Conservation (phyloP, 2,329 filamentous ascomycete genomes). For the Aspergillus calidoustus region DNA sequence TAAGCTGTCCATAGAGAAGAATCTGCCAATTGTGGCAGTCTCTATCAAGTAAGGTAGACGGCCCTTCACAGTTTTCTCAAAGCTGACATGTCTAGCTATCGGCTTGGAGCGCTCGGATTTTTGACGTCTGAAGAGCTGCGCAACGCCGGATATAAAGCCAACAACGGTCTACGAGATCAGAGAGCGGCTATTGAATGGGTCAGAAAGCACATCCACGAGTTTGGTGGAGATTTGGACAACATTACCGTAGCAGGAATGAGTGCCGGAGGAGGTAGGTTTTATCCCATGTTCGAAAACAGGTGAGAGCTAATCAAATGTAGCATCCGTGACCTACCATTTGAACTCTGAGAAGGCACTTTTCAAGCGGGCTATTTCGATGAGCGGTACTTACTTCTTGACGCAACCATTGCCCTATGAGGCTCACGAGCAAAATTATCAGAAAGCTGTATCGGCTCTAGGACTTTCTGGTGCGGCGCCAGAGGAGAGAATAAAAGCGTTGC, state of each 20-base stretch:
- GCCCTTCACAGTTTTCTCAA: not conserved
- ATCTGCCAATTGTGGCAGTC: conserved; percentile 53
- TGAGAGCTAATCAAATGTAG: conserved; percentile 20
- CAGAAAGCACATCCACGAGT: conserved; percentile 44
- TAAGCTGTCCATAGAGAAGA: conserved; percentile 48
- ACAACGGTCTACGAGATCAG: conserved; percentile 57
- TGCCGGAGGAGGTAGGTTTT: conserved; percentile 46
- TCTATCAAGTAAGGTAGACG: conserved; percentile 46
- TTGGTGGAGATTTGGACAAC: conserved; percentile 47
- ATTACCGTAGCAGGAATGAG: conserved; percentile 54
- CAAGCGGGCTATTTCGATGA: conserved; percentile 48
- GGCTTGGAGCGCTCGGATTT: conserved; percentile 50
- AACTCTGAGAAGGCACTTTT: conserved; percentile 46
- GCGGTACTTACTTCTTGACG: conserved; percentile 50
- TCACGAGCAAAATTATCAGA: conserved; percentile 50
- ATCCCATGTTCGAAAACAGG: conserved; percentile 8
- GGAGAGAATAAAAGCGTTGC: conserved; percentile 49
- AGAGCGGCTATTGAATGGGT: conserved; percentile 47
- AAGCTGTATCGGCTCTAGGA: conserved; percentile 46
- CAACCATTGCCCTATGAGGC: conserved; percentile 43
- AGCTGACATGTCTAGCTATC: conserved; percentile 48
- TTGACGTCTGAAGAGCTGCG: conserved; percentile 55
- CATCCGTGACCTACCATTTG: conserved; percentile 39
- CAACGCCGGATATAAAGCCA: conserved; percentile 50
- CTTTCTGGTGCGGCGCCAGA: conserved; percentile 42